A percentile compares a stretch with the other conserved stretches of the same genome.
phyloP scores from a whole-genome alignment of 208 protist species.

The Wallacemonas sp. region DNA sequence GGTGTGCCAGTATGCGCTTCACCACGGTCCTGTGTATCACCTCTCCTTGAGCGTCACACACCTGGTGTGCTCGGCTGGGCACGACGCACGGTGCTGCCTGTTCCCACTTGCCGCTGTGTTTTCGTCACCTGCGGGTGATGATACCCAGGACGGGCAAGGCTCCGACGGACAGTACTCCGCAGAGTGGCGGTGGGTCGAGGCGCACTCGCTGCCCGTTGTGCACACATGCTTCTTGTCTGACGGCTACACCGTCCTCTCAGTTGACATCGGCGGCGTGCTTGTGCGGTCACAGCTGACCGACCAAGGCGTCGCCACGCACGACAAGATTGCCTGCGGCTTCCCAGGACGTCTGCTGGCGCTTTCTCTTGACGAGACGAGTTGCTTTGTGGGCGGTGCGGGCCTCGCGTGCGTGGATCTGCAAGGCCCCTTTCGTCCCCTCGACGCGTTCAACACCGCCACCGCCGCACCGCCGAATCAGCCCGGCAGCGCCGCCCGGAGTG shows the following conservation, averaged over 20 bases:
- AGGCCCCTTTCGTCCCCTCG: constrained; percentile 17
- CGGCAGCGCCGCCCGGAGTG: not conserved
- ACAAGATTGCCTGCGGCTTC: constrained; percentile 39
- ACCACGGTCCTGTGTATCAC: constrained; percentile 61
- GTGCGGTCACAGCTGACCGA: constrained; percentile 4
- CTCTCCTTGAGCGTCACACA: constrained; percentile 38
- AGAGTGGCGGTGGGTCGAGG: constrained; percentile 24
- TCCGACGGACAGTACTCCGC: not conserved
- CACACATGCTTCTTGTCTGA: constrained; percentile 28
- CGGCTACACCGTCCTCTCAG: constrained; percentile 26
- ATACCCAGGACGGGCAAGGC: not conserved
- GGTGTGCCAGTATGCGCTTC: constrained; percentile 36
- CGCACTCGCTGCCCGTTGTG: constrained; percentile 51
- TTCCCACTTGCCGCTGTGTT: constrained; percentile 31
- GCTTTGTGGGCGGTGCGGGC: constrained; percentile 53
- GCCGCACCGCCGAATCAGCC: constrained; percentile 9
- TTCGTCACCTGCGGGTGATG: not conserved
- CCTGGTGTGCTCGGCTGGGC: constrained; percentile 61
- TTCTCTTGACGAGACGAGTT: constrained; percentile 61
- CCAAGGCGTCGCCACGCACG: constrained; percentile 7
- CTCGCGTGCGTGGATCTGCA: constrained; percentile 55
- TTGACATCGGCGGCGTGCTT: constrained; percentile 18
- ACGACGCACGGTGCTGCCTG: constrained; percentile 62
- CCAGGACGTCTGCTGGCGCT: constrained; percentile 39
- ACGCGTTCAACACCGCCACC: constrained; percentile 1